Evolutionary conservation across 2,329 filamentous ascomycete genomes (phyloP).

Genomic region (Sarocladium strictum): DNA sequence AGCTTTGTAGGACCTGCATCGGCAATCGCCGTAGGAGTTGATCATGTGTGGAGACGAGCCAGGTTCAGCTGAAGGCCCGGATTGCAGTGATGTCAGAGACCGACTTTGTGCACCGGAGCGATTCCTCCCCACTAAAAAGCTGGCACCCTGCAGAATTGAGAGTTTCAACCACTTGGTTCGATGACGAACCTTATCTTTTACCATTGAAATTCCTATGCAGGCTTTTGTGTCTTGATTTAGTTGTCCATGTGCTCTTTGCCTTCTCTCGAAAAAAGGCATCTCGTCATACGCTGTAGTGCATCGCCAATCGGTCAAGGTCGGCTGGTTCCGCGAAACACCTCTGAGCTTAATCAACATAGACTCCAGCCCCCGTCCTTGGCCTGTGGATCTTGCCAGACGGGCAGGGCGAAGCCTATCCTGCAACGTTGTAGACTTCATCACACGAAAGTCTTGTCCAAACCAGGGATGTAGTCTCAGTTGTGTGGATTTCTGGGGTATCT

Average conservation of each 20-base stretch:
- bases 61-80: not conserved
- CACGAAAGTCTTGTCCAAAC: too few relatives aligned
- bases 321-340: not conserved
- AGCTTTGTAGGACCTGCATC: not conserved
- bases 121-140: not conserved
- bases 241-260: too few relatives aligned
- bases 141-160: too few relatives aligned
- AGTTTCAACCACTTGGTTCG: too few relatives aligned
- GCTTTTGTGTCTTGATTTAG: too few relatives aligned
- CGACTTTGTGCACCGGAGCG: not conserved
- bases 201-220: too few relatives aligned
- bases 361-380: not conserved
- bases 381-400: not conserved
- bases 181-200: too few relatives aligned
- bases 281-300: not conserved
- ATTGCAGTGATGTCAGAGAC: slow-evolving; percentile 5
- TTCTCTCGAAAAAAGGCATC: too few relatives aligned
- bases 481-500: not conserved
- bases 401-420: not conserved
- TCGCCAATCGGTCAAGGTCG: not conserved
- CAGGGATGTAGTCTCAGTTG: not conserved
- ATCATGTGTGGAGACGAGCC: not conserved
- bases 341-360: not conserved
- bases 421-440: too few relatives aligned
- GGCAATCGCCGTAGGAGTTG: not conserved